Conservation (phyloP, 805 yeast species). For the Ogataea kodamae region DNA sequence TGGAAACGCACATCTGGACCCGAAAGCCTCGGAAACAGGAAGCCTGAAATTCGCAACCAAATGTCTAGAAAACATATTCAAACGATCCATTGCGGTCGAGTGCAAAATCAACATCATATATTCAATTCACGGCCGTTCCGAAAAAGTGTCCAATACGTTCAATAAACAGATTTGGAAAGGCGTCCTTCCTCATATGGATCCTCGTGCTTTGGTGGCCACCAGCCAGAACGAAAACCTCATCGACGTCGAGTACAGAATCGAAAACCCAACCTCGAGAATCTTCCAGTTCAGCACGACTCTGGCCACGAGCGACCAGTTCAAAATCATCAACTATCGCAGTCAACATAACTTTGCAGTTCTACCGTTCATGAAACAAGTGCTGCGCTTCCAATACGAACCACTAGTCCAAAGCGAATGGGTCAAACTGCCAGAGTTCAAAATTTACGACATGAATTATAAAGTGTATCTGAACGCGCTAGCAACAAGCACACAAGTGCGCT, state of each 20-base stretch:
- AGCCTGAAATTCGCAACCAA: constrained; percentile 16
- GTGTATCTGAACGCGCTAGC: constrained; percentile 54
- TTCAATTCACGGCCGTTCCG: constrained; percentile 7
- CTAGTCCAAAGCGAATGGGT: constrained; percentile 23
- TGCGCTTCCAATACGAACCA: constrained; percentile 40
- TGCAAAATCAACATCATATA: constrained; percentile 20
- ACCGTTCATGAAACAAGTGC: constrained; percentile 53
- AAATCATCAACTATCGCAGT: constrained; percentile 26
- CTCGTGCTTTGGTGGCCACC: constrained; percentile 53
- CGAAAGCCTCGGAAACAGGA: constrained; percentile 4
- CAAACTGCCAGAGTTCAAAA: constrained; percentile 58
- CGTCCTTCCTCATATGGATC: constrained; percentile 62
- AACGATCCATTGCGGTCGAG: constrained; percentile 24
- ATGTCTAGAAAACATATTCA: constrained; percentile 16
- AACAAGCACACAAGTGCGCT: constrained; percentile 32
- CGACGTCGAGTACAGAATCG: constrained; percentile 50
- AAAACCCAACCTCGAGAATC: constrained; percentile 71
- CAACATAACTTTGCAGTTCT: constrained; percentile 47
- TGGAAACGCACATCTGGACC: constrained; percentile 1
- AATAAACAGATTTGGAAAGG: constrained; percentile 45
- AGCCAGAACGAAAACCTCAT: constrained; percentile 20
- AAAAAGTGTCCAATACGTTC: constrained; percentile 28
- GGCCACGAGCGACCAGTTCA: constrained; percentile 23
- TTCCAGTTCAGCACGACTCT: constrained; percentile 48
- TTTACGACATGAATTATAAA: constrained; percentile 66